These are phyloP conservation scores for Aureobasidium uvarum DNA, from an alignment of 2,329 filamentous ascomycete genomes.

Conservation along the genomic window DNA sequence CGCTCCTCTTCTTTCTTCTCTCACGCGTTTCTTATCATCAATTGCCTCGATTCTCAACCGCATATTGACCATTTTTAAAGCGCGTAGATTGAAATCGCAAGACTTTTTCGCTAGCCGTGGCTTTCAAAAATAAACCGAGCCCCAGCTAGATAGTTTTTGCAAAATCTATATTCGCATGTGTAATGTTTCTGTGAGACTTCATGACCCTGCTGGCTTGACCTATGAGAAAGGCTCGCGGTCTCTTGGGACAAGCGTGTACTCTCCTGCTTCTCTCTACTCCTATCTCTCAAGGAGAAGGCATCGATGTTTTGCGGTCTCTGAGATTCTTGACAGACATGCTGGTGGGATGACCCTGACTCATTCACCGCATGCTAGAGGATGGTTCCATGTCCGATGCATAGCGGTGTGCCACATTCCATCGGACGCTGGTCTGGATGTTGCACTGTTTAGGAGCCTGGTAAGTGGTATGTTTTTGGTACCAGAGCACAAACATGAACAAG, in stretches of 20 bases:
- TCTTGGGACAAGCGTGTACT: no score
- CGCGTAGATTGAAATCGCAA: conserved; percentile 78
- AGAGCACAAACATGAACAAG: neutral
- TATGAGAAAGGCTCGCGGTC: neutral
- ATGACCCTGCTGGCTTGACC: neutral
- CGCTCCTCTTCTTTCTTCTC: conserved; percentile 33
- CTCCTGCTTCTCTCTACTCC: no score
- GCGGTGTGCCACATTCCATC: neutral
- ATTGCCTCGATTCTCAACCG: conserved; percentile 64
- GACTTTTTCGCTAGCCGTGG: conserved; percentile 96
- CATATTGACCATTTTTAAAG: conserved; percentile 80
- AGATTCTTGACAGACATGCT: neutral
- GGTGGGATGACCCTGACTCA: neutral
- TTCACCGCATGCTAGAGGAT: neutral
- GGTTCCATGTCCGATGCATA: no score
- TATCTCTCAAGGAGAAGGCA: neutral
- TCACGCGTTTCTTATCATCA: conserved; percentile 88
- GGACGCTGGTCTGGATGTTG: neutral
- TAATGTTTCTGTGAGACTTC: neutral
- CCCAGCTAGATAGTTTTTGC: conserved; percentile 85
- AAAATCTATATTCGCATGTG: neutral
- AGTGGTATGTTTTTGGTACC: neutral
- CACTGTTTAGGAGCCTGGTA: neutral
- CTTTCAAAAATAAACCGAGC: conserved; percentile 67
- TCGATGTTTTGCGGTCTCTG: neutral